These are phyloP conservation scores for Cryphonectria parasitica DNA, from an alignment of 2,329 filamentous ascomycete genomes.

Conservation along the genomic window DNA sequence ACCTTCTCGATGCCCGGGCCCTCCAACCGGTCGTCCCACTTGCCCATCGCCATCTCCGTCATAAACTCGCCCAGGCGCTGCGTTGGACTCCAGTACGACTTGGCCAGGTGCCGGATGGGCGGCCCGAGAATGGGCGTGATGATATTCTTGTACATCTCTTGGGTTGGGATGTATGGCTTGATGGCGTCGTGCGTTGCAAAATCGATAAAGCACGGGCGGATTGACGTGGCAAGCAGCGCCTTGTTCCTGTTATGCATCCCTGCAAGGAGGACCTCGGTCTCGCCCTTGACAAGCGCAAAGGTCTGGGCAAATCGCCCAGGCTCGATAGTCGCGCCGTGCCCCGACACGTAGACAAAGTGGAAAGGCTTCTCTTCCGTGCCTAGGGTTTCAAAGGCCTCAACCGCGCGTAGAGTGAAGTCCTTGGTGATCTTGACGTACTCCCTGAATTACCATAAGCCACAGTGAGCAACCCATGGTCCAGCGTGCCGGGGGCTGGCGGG, in stretches of 20 bases:
- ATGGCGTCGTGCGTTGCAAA: constrained; percentile 45
- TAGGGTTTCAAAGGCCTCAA: constrained; percentile 59
- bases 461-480: background rate
- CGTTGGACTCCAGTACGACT: constrained; percentile 46
- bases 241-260: constrained; percentile 50
- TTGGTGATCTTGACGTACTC: constrained; percentile 72
- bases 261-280: constrained; percentile 64
- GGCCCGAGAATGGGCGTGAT: constrained; percentile 34
- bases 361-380: constrained; percentile 54
- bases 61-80: constrained; percentile 48
- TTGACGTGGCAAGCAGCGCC: constrained; percentile 56
- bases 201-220: constrained; percentile 66
- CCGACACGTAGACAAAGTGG: constrained; percentile 74
- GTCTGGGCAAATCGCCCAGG: constrained; percentile 60
- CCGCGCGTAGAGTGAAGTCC: constrained; percentile 67
- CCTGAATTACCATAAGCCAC: constrained; percentile 33
- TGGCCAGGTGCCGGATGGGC: constrained; percentile 31
- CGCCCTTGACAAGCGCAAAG: constrained; percentile 69
- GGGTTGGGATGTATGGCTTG: constrained; percentile 45
- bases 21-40: constrained; percentile 35
- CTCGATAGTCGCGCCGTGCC: constrained; percentile 60
- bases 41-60: constrained; percentile 50
- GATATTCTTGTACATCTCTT: constrained; percentile 30
- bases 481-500: too few species aligned
- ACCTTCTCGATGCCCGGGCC: constrained; percentile 40